These are phyloP conservation scores for Trichosporon sp. DNA, from an alignment of 1,284 basidiomycete genomes.

Conservation along the genomic window DNA sequence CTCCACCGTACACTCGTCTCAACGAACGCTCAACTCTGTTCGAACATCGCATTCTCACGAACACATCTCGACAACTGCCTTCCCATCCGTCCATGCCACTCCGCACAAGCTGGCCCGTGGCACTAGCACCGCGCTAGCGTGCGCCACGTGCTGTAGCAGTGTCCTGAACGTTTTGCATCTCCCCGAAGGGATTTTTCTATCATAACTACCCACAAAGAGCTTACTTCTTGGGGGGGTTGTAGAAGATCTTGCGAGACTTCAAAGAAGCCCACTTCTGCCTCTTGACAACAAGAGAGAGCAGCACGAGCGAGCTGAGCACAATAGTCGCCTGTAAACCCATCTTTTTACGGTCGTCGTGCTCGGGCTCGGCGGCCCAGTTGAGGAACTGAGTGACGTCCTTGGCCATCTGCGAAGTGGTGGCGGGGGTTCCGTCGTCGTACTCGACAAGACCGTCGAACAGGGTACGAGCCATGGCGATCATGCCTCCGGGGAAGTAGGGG, in stretches of 20 bases:
- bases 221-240: slow-evolving; percentile 24
- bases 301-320: slow-evolving; percentile 78
- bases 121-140: background rate
- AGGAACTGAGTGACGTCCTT: slow-evolving; percentile 98
- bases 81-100: background rate
- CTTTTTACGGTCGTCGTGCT: slow-evolving; percentile 97
- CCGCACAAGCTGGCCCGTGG: background rate
- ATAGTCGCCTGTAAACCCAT: slow-evolving; percentile 86
- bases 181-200: slow-evolving; percentile 9
- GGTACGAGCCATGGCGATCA: slow-evolving; percentile 97
- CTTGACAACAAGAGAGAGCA: slow-evolving; percentile 1
- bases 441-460: slow-evolving; percentile 94
- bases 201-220: background rate
- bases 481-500: slow-evolving; percentile 95
- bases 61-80: slow-evolving; percentile 1
- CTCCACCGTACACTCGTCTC: background rate
- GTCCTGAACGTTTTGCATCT: slow-evolving; percentile 24
- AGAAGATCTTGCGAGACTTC: slow-evolving; percentile 25
- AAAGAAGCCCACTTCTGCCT: slow-evolving; percentile 20
- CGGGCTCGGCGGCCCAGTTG: slow-evolving; percentile 93
- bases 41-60: background rate
- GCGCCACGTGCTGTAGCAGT: background rate
- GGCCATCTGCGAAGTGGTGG: slow-evolving; percentile 98
- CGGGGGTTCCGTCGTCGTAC: slow-evolving; percentile 94
- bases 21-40: background rate